Evolutionary conservation across 192 early-diverging fungal genomes (phyloP).

Genomic region (Oehlia diaphana): DNA sequence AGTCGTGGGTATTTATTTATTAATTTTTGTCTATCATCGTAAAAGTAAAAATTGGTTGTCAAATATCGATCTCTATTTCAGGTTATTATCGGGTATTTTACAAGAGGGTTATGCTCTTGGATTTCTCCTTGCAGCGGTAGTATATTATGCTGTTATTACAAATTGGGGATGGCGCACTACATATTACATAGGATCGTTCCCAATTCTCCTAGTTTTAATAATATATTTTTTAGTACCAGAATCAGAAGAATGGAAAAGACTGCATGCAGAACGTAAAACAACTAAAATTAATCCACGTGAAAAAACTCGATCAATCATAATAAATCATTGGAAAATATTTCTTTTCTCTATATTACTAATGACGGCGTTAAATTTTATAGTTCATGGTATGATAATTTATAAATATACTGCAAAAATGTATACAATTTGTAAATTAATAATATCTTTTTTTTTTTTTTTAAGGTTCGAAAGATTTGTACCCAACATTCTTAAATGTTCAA

Average conservation of each 20-base stretch:
- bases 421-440: background rate
- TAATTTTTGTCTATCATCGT: background rate
- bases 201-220: slow-evolving; percentile 57
- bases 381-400: slow-evolving; percentile 45
- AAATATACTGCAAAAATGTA: background rate
- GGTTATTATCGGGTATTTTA: slow-evolving; percentile 72
- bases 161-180: slow-evolving; percentile 65
- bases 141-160: slow-evolving; percentile 58
- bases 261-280: slow-evolving; percentile 34
- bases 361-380: slow-evolving; percentile 70
- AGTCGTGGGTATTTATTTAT: slow-evolving; percentile 48
- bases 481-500: slow-evolving; percentile 67
- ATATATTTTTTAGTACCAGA: slow-evolving; percentile 67
- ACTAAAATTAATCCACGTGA: slow-evolving; percentile 27
- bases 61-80: background rate
- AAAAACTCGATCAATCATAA: slow-evolving; percentile 30
- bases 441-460: background rate
- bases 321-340: slow-evolving; percentile 52
- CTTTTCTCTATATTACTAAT: slow-evolving; percentile 59
- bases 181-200: slow-evolving; percentile 64
- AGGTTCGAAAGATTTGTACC: slow-evolving; percentile 67
- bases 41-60: background rate
- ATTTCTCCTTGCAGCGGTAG: slow-evolving; percentile 61
- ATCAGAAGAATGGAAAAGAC: slow-evolving; percentile 53
- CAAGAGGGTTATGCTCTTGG: slow-evolving; percentile 73